phyloP scores from a whole-genome alignment of 257 asterid genomes.

The Marsdenia floribunda region DNA sequence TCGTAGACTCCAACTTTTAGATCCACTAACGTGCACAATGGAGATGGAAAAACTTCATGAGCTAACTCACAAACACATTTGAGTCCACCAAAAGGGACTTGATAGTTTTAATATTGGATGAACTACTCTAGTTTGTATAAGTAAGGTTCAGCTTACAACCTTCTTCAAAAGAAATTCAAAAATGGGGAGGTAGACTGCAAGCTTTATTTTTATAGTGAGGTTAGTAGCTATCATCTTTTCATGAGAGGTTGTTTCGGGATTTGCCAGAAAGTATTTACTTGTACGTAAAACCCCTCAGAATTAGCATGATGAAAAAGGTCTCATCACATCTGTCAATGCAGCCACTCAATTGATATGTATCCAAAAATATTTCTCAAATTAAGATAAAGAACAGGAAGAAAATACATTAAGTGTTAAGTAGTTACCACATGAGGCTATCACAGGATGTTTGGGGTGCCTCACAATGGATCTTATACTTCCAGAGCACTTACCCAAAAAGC shows the following conservation, averaged over 20 bases:
- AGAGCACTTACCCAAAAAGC: constrained; percentile 84
- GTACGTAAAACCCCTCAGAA: background rate
- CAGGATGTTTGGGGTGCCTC: constrained; percentile 74
- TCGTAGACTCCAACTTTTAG: background rate
- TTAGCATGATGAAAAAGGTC: background rate
- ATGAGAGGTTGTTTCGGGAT: background rate
- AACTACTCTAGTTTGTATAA: background rate
- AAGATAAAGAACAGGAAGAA: background rate
- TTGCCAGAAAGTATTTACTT: background rate
- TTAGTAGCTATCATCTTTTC: background rate
- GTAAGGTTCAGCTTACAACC: background rate
- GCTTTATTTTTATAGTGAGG: background rate
- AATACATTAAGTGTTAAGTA: background rate
- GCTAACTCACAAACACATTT: background rate
- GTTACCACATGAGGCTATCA: constrained; percentile 95
- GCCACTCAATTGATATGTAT: background rate
- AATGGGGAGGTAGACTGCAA: background rate
- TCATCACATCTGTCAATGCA: background rate
- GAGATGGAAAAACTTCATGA: background rate
- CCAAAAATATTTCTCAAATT: background rate
- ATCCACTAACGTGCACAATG: background rate
- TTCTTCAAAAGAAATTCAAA: background rate
- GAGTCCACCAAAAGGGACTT: background rate
- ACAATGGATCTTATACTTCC: constrained; percentile 90
- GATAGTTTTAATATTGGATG: background rate